Conservation (phyloP, 2,329 filamentous ascomycete species). For the Neopestalotiopsis sp. region DNA sequence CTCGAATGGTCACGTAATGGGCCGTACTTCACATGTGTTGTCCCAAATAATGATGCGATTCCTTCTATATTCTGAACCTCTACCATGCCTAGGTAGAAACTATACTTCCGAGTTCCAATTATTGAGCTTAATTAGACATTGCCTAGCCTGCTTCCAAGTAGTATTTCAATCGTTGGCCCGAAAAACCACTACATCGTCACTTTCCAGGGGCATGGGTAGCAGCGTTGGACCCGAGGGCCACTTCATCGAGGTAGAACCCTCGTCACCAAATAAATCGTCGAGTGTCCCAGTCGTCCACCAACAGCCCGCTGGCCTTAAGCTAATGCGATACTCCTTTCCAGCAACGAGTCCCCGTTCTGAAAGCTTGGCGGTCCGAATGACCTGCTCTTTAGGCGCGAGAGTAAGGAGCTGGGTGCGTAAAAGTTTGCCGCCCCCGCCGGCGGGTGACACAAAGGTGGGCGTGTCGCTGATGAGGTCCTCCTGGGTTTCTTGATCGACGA, state of each 20-base stretch:
- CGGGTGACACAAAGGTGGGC: neutral
- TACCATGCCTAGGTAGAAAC: too few relatives aligned
- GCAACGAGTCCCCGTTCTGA: neutral
- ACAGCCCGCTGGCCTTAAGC: neutral
- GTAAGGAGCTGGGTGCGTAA: slow-evolving; percentile 2
- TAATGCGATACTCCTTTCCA: neutral
- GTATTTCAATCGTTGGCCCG: neutral
- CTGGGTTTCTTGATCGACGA: slow-evolving; percentile 3
- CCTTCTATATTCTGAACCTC: too few relatives aligned
- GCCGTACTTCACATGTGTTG: too few relatives aligned
- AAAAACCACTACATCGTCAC: neutral
- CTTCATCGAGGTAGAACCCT: neutral
- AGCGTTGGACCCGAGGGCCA: neutral
- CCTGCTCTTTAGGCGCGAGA: neutral
- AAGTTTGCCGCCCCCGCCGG: neutral
- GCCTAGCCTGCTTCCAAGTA: neutral
- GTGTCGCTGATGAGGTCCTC: neutral
- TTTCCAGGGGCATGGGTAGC: neutral
- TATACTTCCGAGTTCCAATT: too few relatives aligned
- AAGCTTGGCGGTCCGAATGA: neutral
- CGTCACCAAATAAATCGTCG: neutral
- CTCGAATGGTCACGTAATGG: too few relatives aligned
- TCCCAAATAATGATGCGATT: too few relatives aligned
- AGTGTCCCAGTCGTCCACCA: neutral
- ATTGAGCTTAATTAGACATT: too few relatives aligned